Base-by-base conservation (phyloP, 345 rosid genomes). In the Salix exigua region DNA sequence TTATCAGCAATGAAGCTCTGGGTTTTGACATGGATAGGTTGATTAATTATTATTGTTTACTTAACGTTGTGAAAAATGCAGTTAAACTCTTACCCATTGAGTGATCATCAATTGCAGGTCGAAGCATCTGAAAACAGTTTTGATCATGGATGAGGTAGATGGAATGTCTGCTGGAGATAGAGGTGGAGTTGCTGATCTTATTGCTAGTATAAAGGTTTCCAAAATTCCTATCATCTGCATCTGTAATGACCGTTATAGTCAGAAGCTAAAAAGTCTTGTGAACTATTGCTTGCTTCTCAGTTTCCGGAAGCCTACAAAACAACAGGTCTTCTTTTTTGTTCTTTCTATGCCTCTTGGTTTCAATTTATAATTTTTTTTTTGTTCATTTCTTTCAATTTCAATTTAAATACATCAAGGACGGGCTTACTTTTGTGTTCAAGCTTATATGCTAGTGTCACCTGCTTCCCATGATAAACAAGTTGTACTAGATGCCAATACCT, bases 151-250 rank as follows among this genome's bases (percentile, higher is more conserved):
- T 80, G 99, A 96, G 90, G 98, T 93, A 40, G 98, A 96, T 91
- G 99, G 99, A 66, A 96, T 96, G 99, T 96, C 99, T 72, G 99
- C 99, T 66, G 99, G 99, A 65, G 99, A 96, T 83, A 88, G 99
- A 86, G 98, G 98, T 77, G 99, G 99, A 83, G 78, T 96, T 78
- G 94, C 98, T 30, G 99, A 96, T 82, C 98, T 96, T 79, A 93
- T 96, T 81, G 98, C 96, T 53, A 96, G 98, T 88, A 91, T 96
- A 85, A 96, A 92, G 82, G 88, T 88, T 53, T 96, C 99, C 72
- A 96, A 89, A 82, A 88, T 96, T 79, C 99, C 99, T 75, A 92
- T 96, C 80, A 88, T 96, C 73, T 96, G 99, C 85, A 96, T 96
- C 68, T 96, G 99, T 78, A 96, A 96, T 86, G 99, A 96, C 74